These are phyloP conservation scores for Chlorella variabilis DNA, from an alignment of 163 green algal genomes.

Conservation along the genomic window DNA sequence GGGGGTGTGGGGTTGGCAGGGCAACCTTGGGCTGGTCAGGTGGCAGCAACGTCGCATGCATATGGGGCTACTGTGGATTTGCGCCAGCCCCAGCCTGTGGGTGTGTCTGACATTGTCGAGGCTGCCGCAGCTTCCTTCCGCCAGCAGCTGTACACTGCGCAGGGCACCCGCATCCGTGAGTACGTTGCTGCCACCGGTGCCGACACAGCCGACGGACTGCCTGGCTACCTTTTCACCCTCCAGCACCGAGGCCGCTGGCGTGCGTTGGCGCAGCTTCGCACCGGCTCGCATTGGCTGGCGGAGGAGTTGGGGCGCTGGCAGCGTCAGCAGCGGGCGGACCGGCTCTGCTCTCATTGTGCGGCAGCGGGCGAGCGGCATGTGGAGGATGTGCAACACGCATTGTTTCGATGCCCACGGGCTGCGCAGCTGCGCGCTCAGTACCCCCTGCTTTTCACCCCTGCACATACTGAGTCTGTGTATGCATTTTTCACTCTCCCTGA, in stretches of 20 bases:
- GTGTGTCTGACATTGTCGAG: neutral
- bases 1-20: neutral
- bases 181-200: neutral
- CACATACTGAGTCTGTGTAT: neutral
- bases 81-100: neutral
- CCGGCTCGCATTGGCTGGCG: neutral
- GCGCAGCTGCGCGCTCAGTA: neutral
- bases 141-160: neutral
- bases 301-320: constrained; percentile 3
- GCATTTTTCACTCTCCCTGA: neutral
- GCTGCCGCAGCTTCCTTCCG: neutral
- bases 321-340: neutral
- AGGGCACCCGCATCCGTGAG: neutral
- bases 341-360: neutral
- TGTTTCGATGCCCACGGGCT: neutral
- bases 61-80: neutral
- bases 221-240: neutral
- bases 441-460: neutral
- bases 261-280: neutral
- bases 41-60: neutral
- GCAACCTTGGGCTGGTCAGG: neutral
- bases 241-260: neutral
- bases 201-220: neutral
- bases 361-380: neutral
- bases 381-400: neutral